phyloP scores from a whole-genome alignment of 129 eudicot species.

The Artemisia annua region DNA sequence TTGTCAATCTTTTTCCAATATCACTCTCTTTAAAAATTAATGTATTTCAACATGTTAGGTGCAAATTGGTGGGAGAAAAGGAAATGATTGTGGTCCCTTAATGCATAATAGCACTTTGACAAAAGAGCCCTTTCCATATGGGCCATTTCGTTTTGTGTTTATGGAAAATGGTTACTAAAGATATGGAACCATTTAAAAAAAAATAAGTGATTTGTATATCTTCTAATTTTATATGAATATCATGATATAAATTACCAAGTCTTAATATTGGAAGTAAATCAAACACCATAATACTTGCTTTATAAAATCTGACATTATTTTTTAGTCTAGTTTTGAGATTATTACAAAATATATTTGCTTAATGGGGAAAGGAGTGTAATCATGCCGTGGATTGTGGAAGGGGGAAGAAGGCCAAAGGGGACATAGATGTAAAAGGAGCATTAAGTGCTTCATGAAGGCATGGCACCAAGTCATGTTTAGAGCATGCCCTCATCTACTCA shows the following conservation, averaged over 20 bases:
- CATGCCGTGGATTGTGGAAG: constrained; percentile 37
- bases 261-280: not conserved
- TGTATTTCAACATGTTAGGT: constrained; percentile 43
- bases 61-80: constrained; percentile 43
- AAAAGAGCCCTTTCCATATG: constrained; percentile 35
- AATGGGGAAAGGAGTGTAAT: not conserved
- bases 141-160: constrained; percentile 17
- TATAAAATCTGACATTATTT: too few relatives aligned
- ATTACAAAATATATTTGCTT: not conserved
- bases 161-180: not conserved
- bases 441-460: constrained; percentile 38
- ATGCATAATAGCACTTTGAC: constrained; percentile 33
- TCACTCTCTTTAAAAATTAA: constrained; percentile 14
- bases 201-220: not conserved
- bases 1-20: constrained; percentile 8
- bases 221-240: too few relatives aligned
- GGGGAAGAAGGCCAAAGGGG: constrained; percentile 15
- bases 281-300: too few relatives aligned
- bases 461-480: constrained; percentile 38
- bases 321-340: too few relatives aligned
- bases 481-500: constrained; percentile 45
- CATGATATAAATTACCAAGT: too few relatives aligned
- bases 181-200: not conserved
- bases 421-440: constrained; percentile 26
- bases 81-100: constrained; percentile 50